phyloP scores from a whole-genome alignment of 352 stramenopile species.

The Globisporangium abappressorium region DNA sequence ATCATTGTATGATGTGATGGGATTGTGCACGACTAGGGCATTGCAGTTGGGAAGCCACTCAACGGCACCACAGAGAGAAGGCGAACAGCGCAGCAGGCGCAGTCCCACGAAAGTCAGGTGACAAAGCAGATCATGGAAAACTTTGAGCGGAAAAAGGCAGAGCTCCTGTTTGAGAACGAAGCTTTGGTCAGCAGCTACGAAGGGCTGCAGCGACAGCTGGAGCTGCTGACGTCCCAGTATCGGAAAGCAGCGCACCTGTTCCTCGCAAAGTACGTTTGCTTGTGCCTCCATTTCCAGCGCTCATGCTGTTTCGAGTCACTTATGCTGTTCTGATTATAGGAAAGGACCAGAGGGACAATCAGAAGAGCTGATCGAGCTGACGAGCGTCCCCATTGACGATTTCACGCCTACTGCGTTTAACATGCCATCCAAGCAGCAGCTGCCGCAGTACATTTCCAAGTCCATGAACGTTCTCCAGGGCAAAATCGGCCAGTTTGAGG shows the following conservation, averaged over 20 bases:
- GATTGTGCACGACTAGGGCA: slow-evolving; percentile 26
- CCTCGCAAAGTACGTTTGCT: slow-evolving; percentile 53
- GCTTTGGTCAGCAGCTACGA: slow-evolving; percentile 55
- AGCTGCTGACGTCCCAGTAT: slow-evolving; percentile 67
- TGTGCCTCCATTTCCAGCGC: background rate
- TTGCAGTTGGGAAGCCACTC: slow-evolving; percentile 40
- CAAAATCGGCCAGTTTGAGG: slow-evolving; percentile 57
- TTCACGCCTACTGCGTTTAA: slow-evolving; percentile 65
- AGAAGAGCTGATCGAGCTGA: slow-evolving; percentile 48
- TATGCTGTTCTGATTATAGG: slow-evolving; percentile 15
- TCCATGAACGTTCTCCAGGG: slow-evolving; percentile 43
- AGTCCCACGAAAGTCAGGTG: slow-evolving; percentile 59
- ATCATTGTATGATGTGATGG: background rate
- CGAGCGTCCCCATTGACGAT: slow-evolving; percentile 54
- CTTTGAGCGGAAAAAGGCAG: slow-evolving; percentile 56
- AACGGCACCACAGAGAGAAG: slow-evolving; percentile 40
- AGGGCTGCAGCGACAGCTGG: slow-evolving; percentile 50
- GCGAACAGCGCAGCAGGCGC: slow-evolving; percentile 23
- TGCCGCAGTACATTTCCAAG: slow-evolving; percentile 46
- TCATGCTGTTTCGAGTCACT: background rate
- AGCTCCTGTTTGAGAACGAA: slow-evolving; percentile 67
- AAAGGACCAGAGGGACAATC: slow-evolving; percentile 42
- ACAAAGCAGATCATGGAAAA: slow-evolving; percentile 63
- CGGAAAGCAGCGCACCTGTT: slow-evolving; percentile 73
- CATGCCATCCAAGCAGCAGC: slow-evolving; percentile 57